A percentile compares a stretch with the other conserved stretches of the same genome.
Evolutionary conservation across 1,139 yeast genomes (phyloP).

Genomic region (Candida mesenterica): DNA sequence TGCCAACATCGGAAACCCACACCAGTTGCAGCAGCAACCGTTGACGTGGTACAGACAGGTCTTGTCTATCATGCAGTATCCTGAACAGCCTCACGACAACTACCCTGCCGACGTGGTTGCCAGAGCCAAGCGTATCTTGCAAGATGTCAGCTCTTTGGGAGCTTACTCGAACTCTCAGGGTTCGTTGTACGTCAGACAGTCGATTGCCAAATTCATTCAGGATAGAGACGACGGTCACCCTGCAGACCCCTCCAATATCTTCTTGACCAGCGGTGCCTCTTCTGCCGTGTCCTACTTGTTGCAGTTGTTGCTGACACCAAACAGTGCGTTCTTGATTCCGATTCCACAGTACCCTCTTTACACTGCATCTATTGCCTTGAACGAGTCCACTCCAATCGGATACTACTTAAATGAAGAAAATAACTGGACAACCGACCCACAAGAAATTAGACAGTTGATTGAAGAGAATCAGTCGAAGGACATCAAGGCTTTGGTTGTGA

Average conservation of each 20-base stretch:
- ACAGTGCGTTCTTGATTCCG: constrained; percentile 87
- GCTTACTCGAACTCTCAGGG: constrained; percentile 96
- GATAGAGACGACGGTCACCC: constrained; percentile 61
- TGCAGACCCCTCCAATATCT: constrained; percentile 69
- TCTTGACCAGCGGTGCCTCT: constrained; percentile 90
- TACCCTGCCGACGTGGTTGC: constrained; percentile 71
- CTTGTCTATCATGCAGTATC: constrained; percentile 80
- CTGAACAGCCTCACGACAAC: constrained; percentile 41
- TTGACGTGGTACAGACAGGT: constrained; percentile 95
- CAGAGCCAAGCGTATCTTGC: constrained; percentile 63
- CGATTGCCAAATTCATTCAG: constrained; percentile 78
- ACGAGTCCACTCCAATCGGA: constrained; percentile 80
- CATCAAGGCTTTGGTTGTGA: constrained; percentile 82
- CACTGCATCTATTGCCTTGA: constrained; percentile 86
- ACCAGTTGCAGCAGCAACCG: constrained; percentile 91
- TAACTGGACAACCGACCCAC: constrained; percentile 81
- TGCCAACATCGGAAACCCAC: constrained; percentile 97
- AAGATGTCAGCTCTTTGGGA: constrained; percentile 77
- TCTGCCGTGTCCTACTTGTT: constrained; percentile 80
- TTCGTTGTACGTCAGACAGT: constrained; percentile 62
- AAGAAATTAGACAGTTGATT: constrained; percentile 59
- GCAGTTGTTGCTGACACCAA: constrained; percentile 60
- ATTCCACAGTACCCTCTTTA: constrained; percentile 97
- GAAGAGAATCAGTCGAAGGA: constrained; percentile 49
- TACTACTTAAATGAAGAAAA: constrained; percentile 78